Evolutionary conservation across 805 yeast genomes (phyloP).

Genomic region (Cyberlindnera mississippiensis): DNA sequence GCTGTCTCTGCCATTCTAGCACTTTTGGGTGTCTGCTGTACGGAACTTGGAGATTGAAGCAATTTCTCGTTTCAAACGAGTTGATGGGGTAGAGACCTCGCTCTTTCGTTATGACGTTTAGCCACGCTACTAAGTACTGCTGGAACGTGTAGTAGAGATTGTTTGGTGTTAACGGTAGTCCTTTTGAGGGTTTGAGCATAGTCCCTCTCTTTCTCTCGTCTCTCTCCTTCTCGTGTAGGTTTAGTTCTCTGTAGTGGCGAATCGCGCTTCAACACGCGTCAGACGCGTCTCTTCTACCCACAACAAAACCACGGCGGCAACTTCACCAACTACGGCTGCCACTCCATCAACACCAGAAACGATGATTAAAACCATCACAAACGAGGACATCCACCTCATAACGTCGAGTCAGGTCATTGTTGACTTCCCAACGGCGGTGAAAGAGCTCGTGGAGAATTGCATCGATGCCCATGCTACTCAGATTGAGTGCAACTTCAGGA

Average conservation of each 20-base stretch:
- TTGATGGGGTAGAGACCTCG: slow-evolving; percentile 35
- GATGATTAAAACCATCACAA: slow-evolving; percentile 8
- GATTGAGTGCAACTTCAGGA: slow-evolving; percentile 62
- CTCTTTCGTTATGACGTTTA: slow-evolving; percentile 34
- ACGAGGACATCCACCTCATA: slow-evolving; percentile 60
- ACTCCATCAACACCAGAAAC: neutral
- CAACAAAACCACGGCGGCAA: neutral
- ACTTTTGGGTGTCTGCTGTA: slow-evolving; percentile 43
- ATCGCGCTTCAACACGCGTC: too few species aligned
- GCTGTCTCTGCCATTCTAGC: slow-evolving; percentile 12
- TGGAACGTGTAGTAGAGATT: slow-evolving; percentile 15
- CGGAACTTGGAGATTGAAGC: slow-evolving; percentile 41
- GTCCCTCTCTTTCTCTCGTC: too few species aligned
- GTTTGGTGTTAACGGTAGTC: slow-evolving; percentile 12
- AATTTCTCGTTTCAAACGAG: slow-evolving; percentile 34
- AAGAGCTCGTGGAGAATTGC: slow-evolving; percentile 84
- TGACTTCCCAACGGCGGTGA: slow-evolving; percentile 71
- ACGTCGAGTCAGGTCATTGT: slow-evolving; percentile 93
- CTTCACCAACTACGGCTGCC: too few species aligned
- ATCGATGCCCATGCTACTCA: slow-evolving; percentile 72
- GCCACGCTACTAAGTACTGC: slow-evolving; percentile 34
- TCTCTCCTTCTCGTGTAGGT: too few species aligned
- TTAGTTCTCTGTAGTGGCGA: too few species aligned
- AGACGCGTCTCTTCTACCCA: slow-evolving; percentile 2
- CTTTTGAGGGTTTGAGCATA: slow-evolving; percentile 4